Conservation (phyloP, 805 yeast genomes). For the Lachancea meyersii region DNA sequence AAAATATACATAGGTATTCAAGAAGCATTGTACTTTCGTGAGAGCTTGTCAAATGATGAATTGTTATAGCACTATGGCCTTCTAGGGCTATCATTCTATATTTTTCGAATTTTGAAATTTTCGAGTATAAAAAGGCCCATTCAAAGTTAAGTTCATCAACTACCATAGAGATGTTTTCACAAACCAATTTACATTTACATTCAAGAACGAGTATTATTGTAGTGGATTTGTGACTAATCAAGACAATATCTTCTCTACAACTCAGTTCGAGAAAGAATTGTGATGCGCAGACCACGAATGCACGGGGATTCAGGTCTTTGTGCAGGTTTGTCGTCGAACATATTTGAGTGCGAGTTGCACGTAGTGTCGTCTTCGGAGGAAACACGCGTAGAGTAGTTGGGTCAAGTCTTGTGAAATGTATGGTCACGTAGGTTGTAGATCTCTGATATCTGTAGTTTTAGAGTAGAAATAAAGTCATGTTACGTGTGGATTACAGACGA, state of each 20-base stretch:
- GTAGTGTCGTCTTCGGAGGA: too few species aligned
- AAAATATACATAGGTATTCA: slow-evolving; percentile 1
- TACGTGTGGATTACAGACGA: too few species aligned
- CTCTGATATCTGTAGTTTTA: too few species aligned
- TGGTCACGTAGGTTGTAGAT: too few species aligned
- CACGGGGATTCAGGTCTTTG: neutral
- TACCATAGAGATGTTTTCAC: neutral
- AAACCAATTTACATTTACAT: slow-evolving; percentile 22
- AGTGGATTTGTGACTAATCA: slow-evolving; percentile 32
- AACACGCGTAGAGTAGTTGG: too few species aligned
- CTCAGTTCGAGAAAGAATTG: slow-evolving; percentile 31
- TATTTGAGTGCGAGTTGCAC: too few species aligned
- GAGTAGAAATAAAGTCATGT: too few species aligned
- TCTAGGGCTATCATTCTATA: too few species aligned
- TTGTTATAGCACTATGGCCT: too few species aligned
- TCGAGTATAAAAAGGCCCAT: slow-evolving; percentile 1
- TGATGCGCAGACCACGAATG: slow-evolving; percentile 1
- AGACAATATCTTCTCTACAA: slow-evolving; percentile 36
- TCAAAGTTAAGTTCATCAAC: neutral
- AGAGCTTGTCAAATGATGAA: too few species aligned
- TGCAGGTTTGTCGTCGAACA: slow-evolving; percentile 3
- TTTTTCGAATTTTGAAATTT: slow-evolving; percentile 1
- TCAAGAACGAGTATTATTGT: slow-evolving; percentile 36
- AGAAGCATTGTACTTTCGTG: slow-evolving; percentile 3
- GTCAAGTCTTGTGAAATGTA: too few species aligned